These are phyloP conservation scores for Phaffia rhodozyma DNA, from an alignment of 1,284 basidiomycete genomes.

Conservation along the genomic window DNA sequence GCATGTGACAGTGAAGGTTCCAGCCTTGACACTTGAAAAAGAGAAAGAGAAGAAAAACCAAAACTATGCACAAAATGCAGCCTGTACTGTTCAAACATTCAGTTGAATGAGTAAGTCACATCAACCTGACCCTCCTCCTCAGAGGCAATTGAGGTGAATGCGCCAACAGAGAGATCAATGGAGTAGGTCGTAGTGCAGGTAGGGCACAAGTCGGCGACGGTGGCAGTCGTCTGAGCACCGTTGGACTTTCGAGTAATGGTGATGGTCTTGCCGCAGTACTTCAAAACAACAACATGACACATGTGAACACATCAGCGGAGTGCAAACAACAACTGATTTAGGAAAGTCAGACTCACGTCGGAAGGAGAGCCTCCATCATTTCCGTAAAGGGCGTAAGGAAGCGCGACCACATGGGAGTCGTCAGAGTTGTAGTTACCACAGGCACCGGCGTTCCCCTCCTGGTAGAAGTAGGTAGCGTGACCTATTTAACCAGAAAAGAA, in stretches of 20 bases:
- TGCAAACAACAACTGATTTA: not conserved
- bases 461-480: constrained; percentile 13
- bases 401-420: constrained; percentile 23
- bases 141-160: constrained; percentile 53
- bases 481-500: not conserved
- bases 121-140: not conserved
- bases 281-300: not conserved
- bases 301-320: not conserved
- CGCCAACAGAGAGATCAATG: constrained; percentile 64
- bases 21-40: too few species aligned
- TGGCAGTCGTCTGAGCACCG: constrained; percentile 48
- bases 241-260: constrained; percentile 49
- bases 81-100: not conserved
- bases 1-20: too few species aligned
- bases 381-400: constrained; percentile 7
- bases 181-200: constrained; percentile 53
- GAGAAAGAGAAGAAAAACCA: too few species aligned
- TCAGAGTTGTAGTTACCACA: constrained; percentile 17
- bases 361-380: constrained; percentile 18
- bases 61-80: too few species aligned
- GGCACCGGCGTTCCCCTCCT: constrained; percentile 44
- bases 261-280: constrained; percentile 52
- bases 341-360: not conserved
- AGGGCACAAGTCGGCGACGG: constrained; percentile 68
- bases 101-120: not conserved